Evolutionary conservation across 179 eudicot genomes (phyloP).

Genomic region (Beta macrorhiza): DNA sequence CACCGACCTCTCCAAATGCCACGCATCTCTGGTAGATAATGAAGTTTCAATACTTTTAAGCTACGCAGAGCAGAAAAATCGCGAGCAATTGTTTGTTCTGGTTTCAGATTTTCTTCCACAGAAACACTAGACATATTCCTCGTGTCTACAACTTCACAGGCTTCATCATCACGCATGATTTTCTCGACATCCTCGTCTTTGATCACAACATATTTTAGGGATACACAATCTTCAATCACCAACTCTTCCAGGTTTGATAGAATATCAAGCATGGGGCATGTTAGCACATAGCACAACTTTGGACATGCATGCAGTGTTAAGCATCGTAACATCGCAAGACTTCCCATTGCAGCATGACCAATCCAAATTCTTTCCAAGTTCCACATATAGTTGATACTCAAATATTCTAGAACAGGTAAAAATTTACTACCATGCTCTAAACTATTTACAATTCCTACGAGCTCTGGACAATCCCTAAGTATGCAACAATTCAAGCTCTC

Average conservation of each 20-base stretch:
- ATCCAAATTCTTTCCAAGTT: constrained; percentile 26
- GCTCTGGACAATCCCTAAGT: constrained; percentile 33
- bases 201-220: constrained; percentile 22
- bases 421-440: neutral
- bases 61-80: constrained; percentile 1
- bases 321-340: constrained; percentile 23
- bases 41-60: constrained; percentile 30
- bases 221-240: constrained; percentile 29
- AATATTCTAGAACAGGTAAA: constrained; percentile 24
- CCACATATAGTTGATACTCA: constrained; percentile 28
- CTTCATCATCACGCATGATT: neutral
- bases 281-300: constrained; percentile 23
- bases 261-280: constrained; percentile 17
- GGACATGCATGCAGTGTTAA: constrained; percentile 33
- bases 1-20: constrained; percentile 27
- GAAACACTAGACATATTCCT: too few relatives aligned
- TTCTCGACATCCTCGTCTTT: constrained; percentile 5
- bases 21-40: constrained; percentile 23
- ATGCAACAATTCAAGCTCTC: constrained; percentile 26
- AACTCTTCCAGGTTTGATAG: constrained; percentile 29
- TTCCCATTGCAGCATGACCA: constrained; percentile 11
- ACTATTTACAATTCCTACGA: constrained; percentile 10
- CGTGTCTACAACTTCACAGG: neutral
- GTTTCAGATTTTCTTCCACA: too few relatives aligned
- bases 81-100: neutral